Evolutionary conservation across 257 asterid species (phyloP).

Genomic region (Capsicum pubescens): DNA sequence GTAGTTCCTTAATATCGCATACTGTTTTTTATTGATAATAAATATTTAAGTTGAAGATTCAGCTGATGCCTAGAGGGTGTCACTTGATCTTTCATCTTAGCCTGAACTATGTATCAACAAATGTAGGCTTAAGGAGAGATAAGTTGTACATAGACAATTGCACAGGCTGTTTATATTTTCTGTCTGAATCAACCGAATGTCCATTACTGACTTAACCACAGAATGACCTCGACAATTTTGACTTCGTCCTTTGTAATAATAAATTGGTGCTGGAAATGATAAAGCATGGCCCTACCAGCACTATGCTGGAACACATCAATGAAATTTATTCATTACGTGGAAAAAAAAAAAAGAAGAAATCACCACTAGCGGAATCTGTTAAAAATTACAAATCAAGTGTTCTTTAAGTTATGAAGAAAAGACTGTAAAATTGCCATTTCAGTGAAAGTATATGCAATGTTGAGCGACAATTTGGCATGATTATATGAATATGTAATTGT

Average conservation of each 20-base stretch:
- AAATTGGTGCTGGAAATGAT: background rate
- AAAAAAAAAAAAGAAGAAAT: background rate
- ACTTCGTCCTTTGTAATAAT: constrained; percentile 4
- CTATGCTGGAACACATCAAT: background rate
- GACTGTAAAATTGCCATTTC: background rate
- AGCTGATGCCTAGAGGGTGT: background rate
- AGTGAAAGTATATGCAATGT: background rate
- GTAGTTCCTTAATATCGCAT: background rate
- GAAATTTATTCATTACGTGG: background rate
- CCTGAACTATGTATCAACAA: constrained; percentile 2
- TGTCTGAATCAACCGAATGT: background rate
- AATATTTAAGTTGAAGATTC: background rate
- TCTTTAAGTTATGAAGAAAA: background rate
- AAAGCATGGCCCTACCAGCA: constrained; percentile 12
- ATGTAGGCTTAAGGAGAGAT: constrained; percentile 9
- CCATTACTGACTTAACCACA: background rate
- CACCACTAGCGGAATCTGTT: background rate
- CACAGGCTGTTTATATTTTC: background rate
- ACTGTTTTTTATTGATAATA: background rate
- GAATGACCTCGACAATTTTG: background rate
- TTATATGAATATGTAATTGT: background rate
- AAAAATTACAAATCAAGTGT: background rate
- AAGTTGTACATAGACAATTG: constrained; percentile 12
- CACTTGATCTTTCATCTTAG: background rate
- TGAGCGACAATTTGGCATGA: background rate